Evolutionary conservation across 1,284 basidiomycete genomes (phyloP), one percentile per base, ranked within the genome.

Genomic region (Cryptococcus deneoformans): DNA sequence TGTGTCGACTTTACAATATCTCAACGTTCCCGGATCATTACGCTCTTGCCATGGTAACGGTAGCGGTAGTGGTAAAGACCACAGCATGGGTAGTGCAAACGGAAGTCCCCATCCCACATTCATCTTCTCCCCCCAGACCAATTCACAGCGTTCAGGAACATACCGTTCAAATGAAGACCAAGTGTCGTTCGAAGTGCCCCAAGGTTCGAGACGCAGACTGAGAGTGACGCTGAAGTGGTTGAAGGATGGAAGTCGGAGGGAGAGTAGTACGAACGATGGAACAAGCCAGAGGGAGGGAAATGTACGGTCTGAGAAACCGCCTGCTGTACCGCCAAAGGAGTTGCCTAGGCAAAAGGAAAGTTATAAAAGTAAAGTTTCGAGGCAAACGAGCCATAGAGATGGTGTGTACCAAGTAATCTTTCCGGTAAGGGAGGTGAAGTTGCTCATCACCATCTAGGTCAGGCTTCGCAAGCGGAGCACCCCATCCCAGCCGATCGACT

Each of bases 171-270:
- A 62, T 2, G 65, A 65, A 16, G 66, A 70, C 50, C 64, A 67
- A 16, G 62, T 72, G 1, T 68, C 68, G 6, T 70, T 72, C 52
- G 70, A 72, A 42, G 67, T 72, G 1, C 66, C 68, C 9, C 65
- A 60, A 7, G 68, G 68, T 3, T 62, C 55, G 5, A 29, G 62
- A 24, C 62, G 67, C 6, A 47, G 70, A 14, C 53, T 72, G 14
- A 50, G 64, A 45, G 68, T 72, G 1, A 68, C 68, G 0, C 8
- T 49, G 60, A 14, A 60, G 66, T 45, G 60, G 65, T 6, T 24
- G 35, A 16, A 48, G 46, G 36, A 43, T 51, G 45, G 45, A 12
- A 42, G 29, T n/a, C 14, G n/a, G 11, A 36, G 45, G 35, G 50
- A 46, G 10, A 29, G 50, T 38, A 34, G 34, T n/a, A 50, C 36